Evolutionary conservation across 495 filamentous ascomycete genomes (phyloP).

Genomic region (Monascus purpureus): DNA sequence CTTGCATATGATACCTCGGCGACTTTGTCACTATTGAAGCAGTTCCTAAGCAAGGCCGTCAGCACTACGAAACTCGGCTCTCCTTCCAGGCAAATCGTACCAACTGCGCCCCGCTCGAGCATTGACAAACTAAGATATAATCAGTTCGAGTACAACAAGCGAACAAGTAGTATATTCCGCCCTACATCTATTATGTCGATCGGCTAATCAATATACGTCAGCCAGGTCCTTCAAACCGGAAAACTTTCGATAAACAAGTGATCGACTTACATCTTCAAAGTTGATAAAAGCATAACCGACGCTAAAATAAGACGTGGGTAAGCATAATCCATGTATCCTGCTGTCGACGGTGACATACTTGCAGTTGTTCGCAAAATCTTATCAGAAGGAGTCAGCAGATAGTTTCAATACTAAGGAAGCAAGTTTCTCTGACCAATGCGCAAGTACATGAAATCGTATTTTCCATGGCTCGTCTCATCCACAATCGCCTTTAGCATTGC

Average conservation of each 20-base stretch:
- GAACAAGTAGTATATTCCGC: constrained; percentile 5
- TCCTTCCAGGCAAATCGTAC: constrained; percentile 20
- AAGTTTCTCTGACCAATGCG: constrained; percentile 49
- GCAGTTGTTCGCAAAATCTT: constrained; percentile 77
- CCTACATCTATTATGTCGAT: constrained; percentile 60
- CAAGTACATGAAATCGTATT: constrained; percentile 90
- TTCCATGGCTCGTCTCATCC: constrained; percentile 61
- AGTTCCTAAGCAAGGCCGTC: constrained; percentile 40
- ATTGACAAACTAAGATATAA: constrained; percentile 53
- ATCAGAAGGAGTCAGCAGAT: constrained; percentile 1
- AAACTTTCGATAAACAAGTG: background rate
- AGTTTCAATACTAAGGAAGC: background rate
- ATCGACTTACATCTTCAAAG: constrained; percentile 57
- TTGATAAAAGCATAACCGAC: constrained; percentile 99
- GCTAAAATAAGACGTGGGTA: constrained; percentile 28
- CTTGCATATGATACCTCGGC: constrained; percentile 90
- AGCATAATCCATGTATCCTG: background rate
- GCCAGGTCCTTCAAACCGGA: background rate
- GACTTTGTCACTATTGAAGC: constrained; percentile 70
- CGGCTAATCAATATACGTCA: constrained; percentile 33
- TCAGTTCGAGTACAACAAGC: constrained; percentile 4
- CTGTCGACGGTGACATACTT: constrained; percentile 38
- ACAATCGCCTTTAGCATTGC: constrained; percentile 61
- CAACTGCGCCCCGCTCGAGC: constrained; percentile 59
- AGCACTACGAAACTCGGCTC: constrained; percentile 1